A percentile compares a stretch with the other conserved stretches of the same genome.
Conservation (phyloP, 1,284 basidiomycete species). For the Cryptococcus sp. region DNA sequence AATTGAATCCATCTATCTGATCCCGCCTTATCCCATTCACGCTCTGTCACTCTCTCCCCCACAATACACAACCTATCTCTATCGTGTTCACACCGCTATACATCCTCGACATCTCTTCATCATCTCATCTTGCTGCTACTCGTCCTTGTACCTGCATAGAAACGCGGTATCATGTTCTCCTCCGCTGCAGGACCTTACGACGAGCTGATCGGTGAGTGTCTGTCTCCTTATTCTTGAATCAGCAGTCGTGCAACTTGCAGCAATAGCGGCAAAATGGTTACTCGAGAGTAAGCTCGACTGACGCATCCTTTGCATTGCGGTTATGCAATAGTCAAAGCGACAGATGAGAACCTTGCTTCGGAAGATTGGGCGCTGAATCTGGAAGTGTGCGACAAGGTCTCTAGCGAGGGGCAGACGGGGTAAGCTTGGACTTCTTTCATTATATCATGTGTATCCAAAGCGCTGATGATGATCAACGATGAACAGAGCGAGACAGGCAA, state of each 20-base stretch:
- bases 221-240: slow-evolving; percentile 1
- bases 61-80: background rate
- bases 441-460: background rate
- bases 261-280: too few relatives aligned
- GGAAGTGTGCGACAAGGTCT: slow-evolving; percentile 94
- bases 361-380: slow-evolving; percentile 97
- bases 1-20: too few relatives aligned
- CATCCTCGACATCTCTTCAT: background rate
- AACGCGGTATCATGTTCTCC: slow-evolving; percentile 52
- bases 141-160: background rate
- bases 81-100: background rate
- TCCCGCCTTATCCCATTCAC: too few relatives aligned
- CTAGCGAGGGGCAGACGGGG: slow-evolving; percentile 82
- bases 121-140: background rate
- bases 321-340: slow-evolving; percentile 73
- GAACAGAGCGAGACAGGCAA: slow-evolving; percentile 77
- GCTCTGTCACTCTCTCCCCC: background rate
- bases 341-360: slow-evolving; percentile 87
- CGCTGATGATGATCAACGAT: background rate
- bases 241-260: background rate
- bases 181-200: slow-evolving; percentile 76
- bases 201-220: slow-evolving; percentile 79
- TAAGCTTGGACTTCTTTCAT: slow-evolving; percentile 51
- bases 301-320: background rate
- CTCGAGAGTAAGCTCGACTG: background rate